These are phyloP conservation scores for Apiotrichum montevideense DNA, from an alignment of 1,284 basidiomycete genomes.

Conservation along the genomic window DNA sequence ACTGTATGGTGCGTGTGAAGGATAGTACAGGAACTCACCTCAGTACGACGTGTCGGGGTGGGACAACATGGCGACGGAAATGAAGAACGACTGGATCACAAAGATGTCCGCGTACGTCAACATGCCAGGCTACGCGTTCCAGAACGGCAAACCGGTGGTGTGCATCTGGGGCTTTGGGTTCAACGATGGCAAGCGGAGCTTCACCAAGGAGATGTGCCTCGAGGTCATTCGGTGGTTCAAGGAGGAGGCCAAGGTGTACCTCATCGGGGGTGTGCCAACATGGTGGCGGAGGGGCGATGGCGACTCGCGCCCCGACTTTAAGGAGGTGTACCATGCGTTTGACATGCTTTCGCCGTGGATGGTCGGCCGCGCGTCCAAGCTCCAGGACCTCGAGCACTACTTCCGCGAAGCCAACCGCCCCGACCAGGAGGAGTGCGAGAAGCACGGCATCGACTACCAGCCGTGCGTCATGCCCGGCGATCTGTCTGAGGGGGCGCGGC, in stretches of 20 bases:
- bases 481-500: slow-evolving; percentile 7
- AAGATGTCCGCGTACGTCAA: slow-evolving; percentile 10
- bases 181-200: slow-evolving; percentile 13
- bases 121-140: slow-evolving; percentile 9
- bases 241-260: slow-evolving; percentile 4
- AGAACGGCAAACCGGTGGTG: slow-evolving; percentile 18
- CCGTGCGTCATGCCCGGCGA: slow-evolving; percentile 19
- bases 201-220: slow-evolving; percentile 6
- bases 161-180: slow-evolving; percentile 20
- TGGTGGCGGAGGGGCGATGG: slow-evolving; percentile 11
- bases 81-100: slow-evolving; percentile 12
- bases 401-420: slow-evolving; percentile 6
- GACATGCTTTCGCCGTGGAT: slow-evolving; percentile 20
- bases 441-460: slow-evolving; percentile 15
- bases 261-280: slow-evolving; percentile 19
- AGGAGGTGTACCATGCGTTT: slow-evolving; percentile 13
- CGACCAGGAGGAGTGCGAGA: slow-evolving; percentile 8
- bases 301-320: slow-evolving; percentile 12
- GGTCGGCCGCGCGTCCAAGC: slow-evolving; percentile 15
- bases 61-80: slow-evolving; percentile 8
- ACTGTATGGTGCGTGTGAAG: slow-evolving; percentile 10
- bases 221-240: slow-evolving; percentile 16
- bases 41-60: slow-evolving; percentile 15
- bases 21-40: too few relatives aligned
- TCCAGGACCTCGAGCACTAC: slow-evolving; percentile 9